Evolutionary conservation across 805 yeast species (phyloP), one percentile per base, ranked within the genome.

Genomic region (Hanseniaspora hatyaiensis): DNA sequence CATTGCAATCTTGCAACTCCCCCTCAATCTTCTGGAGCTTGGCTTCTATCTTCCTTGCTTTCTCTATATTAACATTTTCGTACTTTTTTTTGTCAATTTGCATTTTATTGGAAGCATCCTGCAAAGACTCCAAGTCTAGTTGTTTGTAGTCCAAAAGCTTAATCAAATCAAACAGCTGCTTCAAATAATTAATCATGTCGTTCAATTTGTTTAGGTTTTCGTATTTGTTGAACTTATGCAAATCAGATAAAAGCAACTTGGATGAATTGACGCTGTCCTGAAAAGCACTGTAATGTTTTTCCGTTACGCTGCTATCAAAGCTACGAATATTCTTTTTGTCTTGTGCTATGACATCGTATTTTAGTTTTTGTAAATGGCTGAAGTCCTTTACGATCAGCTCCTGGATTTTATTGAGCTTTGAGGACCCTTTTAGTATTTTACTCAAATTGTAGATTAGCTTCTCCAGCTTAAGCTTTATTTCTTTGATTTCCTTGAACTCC

Each of bases 141-240:
- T 44, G 48, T 19, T 44, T 44, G 38, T 44, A 44, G 19, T 44
- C 48, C 20, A 44, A 29, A 8, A 44, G 41, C 32, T 34, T 44
- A 22, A 44, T 44, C 26, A 44, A 20, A 31, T 44, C 48, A 44
- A 44, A 44, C 11, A 44, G 18, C n/a, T 44, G 48, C 19, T 44
- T 44, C 32, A 44, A 29, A 24, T 44, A 44, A 19, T 30, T 36
- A 5, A 44, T 44, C 29, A 36, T 44, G 13, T 44, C 39, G 9
- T 29, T 39, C 24, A 44, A 29, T 8, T 44, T 44, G 31, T 44
- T 44, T 26, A 44, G 19, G 18, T 44, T 36, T 12, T 44, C 48
- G 16, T 44, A 44, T 24, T 44, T 44, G 12, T 44, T 38, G 23
- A 44, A 44, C 20, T 36, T 44, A 29, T 36, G 31, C 6, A 36